Evolutionary conservation across 2,329 filamentous ascomycete species (phyloP), one percentile per base, ranked within the genome.

Genomic region (Huntiella decipiens): DNA sequence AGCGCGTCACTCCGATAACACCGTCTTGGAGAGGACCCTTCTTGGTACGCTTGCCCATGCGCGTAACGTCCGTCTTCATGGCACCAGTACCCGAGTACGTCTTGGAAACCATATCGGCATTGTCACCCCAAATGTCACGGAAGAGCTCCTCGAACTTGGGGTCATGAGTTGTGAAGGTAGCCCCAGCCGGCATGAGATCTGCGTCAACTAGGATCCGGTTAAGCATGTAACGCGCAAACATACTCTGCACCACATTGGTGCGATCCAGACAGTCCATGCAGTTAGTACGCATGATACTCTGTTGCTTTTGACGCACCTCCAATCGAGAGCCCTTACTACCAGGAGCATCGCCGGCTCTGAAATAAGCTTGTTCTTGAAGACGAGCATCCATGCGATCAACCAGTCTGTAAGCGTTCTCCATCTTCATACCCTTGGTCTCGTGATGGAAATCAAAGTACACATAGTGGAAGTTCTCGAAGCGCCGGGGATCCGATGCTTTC

Each of bases 261-360:
- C 91, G 82, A 62, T 98, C 91, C 11, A 98, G 73, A 54, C 92
- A 98, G 63, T 98, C 91, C 91, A 98, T 98, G 65, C 91, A 98
- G 61, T 98, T 98, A 35, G 91, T 95, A 45, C 91, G 79, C 52
- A 98, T 87, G 12, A 96, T 87, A 51, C 83, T 86, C 1, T 77
- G 84, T 67, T 98, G 91, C 52, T 75, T 71, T 51, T 74, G 79
- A 52, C 86, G 78, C 32, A 85, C 74, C 55, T 96, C 88, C 10
- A 95, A 70, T 5, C 42, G 32, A 28, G 80, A 82, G 49, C 77
- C 70, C 43, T 68, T 60, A 54, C 75, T 73, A 38, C 76, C 82
- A 2, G 86, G 83, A 66, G 81, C 82, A 59, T 95, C 85, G 22
- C 88, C 76, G 34, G 84, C 88, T 51, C 86, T 81, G 71, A 96